Conservation (phyloP, 148 eudicot genomes). For the Diospyros kaki region DNA sequence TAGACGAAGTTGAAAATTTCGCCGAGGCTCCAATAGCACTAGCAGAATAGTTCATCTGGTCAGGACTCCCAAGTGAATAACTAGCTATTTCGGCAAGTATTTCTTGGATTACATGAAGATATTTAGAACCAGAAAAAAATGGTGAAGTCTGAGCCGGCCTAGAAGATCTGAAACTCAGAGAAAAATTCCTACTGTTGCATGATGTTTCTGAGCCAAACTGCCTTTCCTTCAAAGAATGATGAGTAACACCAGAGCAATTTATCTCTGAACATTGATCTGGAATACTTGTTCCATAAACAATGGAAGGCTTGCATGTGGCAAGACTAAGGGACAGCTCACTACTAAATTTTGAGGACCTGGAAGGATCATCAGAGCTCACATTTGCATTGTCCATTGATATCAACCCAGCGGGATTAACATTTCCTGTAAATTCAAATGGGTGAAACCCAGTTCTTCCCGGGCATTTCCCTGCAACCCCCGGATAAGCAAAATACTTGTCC, state of each 20-base stretch:
- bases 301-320: conserved; percentile 42
- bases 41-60: conserved; percentile 18
- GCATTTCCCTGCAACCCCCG: conserved; percentile 27
- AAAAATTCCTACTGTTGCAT: conserved; percentile 35
- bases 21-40: conserved; percentile 12
- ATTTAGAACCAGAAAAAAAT: conserved; percentile 45
- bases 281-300: conserved; percentile 23
- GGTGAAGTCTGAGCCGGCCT: conserved; percentile 35
- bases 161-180: conserved; percentile 33
- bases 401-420: conserved; percentile 32
- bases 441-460: conserved; percentile 27
- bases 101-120: conserved; percentile 55
- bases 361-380: conserved; percentile 27
- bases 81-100: conserved; percentile 67
- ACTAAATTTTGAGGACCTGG: conserved; percentile 32
- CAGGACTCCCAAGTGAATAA: conserved; percentile 49
- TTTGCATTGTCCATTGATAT: conserved; percentile 25
- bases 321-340: conserved; percentile 64
- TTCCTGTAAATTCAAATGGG: conserved; percentile 23
- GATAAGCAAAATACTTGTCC: conserved; percentile 26
- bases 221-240: conserved; percentile 26
- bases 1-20: conserved; percentile 16
- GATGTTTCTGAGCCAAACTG: conserved; percentile 34
- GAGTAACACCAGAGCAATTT: conserved; percentile 27
- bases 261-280: conserved; percentile 45